These are phyloP conservation scores for Amyloporia xantha DNA, from an alignment of 768 basidiomycete species.

Conservation along the genomic window DNA sequence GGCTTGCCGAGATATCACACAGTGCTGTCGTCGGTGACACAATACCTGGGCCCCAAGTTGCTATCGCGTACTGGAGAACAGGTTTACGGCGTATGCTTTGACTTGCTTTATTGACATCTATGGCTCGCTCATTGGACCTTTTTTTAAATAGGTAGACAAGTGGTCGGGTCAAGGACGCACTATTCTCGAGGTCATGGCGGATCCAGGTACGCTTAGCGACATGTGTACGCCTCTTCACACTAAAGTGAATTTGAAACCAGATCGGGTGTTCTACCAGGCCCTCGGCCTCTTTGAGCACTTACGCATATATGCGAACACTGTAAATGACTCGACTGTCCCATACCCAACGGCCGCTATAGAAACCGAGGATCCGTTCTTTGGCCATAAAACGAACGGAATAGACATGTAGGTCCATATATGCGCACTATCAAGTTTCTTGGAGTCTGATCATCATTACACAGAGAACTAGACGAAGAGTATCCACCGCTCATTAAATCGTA, in stretches of 20 bases:
- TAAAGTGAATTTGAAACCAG: too few relatives aligned
- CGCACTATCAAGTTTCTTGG: too few relatives aligned
- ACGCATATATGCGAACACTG: slow-evolving; percentile 74
- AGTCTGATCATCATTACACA: slow-evolving; percentile 24
- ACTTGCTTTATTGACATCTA: slow-evolving; percentile 36
- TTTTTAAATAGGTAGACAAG: slow-evolving; percentile 43
- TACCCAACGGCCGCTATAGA: slow-evolving; percentile 77
- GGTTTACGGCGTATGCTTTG: slow-evolving; percentile 25
- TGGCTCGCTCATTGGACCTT: background rate
- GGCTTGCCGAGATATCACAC: slow-evolving; percentile 64
- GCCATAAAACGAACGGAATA: slow-evolving; percentile 49
- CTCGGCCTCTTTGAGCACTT: slow-evolving; percentile 61
- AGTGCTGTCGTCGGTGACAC: slow-evolving; percentile 45
- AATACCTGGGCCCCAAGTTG: slow-evolving; percentile 57
- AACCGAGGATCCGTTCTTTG: slow-evolving; percentile 55
- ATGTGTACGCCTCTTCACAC: background rate
- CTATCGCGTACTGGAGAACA: slow-evolving; percentile 74
- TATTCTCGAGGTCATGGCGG: slow-evolving; percentile 71
- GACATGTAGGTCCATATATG: slow-evolving; percentile 37
- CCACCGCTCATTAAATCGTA: slow-evolving; percentile 50
- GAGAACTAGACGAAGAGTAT: slow-evolving; percentile 53
- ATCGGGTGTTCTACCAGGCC: slow-evolving; percentile 69
- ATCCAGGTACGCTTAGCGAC: slow-evolving; percentile 34
- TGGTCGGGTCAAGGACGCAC: slow-evolving; percentile 64
- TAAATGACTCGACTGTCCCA: slow-evolving; percentile 77